Base-by-base conservation (phyloP, 2,329 filamentous ascomycete species). In the Magnaporthiopsis incrustans region DNA sequence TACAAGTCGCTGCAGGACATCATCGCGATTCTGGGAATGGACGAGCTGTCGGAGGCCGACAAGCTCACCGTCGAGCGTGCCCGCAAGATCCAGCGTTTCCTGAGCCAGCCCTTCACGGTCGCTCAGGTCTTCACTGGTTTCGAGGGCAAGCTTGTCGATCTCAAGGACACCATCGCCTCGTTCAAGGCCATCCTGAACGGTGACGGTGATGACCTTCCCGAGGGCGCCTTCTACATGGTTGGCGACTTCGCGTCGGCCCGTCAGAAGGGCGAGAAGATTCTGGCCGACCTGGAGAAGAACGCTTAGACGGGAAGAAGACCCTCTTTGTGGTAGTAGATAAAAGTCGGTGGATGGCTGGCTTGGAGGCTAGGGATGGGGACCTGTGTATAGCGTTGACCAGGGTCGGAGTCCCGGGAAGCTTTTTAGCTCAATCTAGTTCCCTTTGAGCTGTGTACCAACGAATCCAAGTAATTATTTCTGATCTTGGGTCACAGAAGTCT, bases 1-100 rank as follows among this genome's bases (percentile, higher is more conserved):
- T 99, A 99, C 91, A 98, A 98, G 91, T 98, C 94, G 70, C 92
- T 99, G 72, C 95, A 99, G 85, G 95, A 99, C 85, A 99, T 99
- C 89, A 97, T 97, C 86, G 95, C 95, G 82, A 99, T 99, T 92
- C 83, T 98, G 79, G 94, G 94, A 89, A 98, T 99, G 95, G 95
- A 99, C 82, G 95, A 99, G 81, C 84, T 99, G 82, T 98, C 95
- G 70, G 95, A 98, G 86, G 90, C 91, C 75, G 95, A 99, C 82
- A 97, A 99, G 90, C 89, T 99, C 76, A 98, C 95, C 74, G 95
- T 99, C 86, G 95, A 99, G 90, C 95, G 95, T 89, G 95, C 95
- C 81, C 94, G 95, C 86, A 98, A 98, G 88, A 89, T 99, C 79
- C 95, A 99, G 87, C 91, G 93, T 90, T 99, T 99, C 92, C 86